Evolutionary conservation across 148 eudicot species (phyloP), one percentile per base, ranked within the genome.

Genomic region (Vaccinium myrtillus): DNA sequence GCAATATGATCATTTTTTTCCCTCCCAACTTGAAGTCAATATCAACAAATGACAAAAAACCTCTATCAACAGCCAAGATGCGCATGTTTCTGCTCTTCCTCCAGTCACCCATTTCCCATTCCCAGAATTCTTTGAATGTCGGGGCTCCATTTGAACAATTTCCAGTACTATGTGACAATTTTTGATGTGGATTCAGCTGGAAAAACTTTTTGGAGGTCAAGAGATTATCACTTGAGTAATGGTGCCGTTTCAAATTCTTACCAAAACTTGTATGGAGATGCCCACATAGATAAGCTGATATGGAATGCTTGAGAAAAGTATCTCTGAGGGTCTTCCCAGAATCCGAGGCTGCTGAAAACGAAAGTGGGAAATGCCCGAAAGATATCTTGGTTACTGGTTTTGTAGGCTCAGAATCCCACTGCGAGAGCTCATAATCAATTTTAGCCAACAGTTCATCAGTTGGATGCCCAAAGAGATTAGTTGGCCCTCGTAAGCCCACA

Each of bases 81-180:
- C 98, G 94, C 93, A 97, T 93, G 25, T 87, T 86, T 90, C 98
- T 87, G 88, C 87, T 90, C 80, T 84, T 88, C 85, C 97, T 94
- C 99, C 99, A 96, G 75, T 96, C 99, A 75, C 98, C 99, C 95
- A 94, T 94, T 87, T 96, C 98, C 97, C 94, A 91, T 87, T 96
- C 99, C 99, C 99, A 96, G 85, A 96, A 96, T 83, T 91, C 98
- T 78, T 89, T 83, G 79, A 83, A 19, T 65, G 81, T 50, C 18
- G 87, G 77, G 56, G 83, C 84, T 70, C 75, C 86, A 85, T 83
- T 84, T 36, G 91, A 83, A 86, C 91, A 90, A 78, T 83, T 89
- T n/a, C 54, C 51, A 73, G 56, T 32, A 25, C 48, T 83, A 63
- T 80, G 70, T 65, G 88, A 73, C 65, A 84, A 83, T 78, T 70